Conservation (phyloP, 495 filamentous ascomycete species). For the Melanomma pulvis-pyrius region DNA sequence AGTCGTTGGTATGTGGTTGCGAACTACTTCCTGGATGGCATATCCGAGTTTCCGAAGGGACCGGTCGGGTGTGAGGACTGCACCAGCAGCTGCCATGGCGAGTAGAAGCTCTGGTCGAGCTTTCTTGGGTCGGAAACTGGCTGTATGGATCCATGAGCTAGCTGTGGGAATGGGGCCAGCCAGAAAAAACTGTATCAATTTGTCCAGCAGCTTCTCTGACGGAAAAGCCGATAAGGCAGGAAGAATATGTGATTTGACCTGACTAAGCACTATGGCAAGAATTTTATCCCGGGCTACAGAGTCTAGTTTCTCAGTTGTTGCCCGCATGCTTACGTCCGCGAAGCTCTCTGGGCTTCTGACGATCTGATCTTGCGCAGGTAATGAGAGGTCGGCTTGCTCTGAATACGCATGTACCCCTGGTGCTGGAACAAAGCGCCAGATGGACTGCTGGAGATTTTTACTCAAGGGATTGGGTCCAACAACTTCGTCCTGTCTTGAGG, state of each 20-base stretch:
- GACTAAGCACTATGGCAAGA: too few relatives aligned
- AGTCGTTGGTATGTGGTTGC: slow-evolving; percentile 53
- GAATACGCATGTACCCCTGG: too few relatives aligned
- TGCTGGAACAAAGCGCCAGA: too few relatives aligned
- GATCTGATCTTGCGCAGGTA: too few relatives aligned
- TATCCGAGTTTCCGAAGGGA: slow-evolving; percentile 65
- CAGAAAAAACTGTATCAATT: slow-evolving; percentile 63
- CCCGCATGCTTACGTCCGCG: too few relatives aligned
- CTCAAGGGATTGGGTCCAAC: too few relatives aligned
- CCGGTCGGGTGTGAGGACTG: slow-evolving; percentile 57
- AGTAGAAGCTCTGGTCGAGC: slow-evolving; percentile 59
- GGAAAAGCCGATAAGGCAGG: slow-evolving; percentile 66
- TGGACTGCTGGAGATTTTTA: too few relatives aligned
- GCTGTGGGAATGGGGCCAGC: slow-evolving; percentile 53
- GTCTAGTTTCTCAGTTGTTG: too few relatives aligned
- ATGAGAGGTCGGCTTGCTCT: too few relatives aligned
- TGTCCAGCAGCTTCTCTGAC: slow-evolving; percentile 60
- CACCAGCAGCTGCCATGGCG: slow-evolving; percentile 58
- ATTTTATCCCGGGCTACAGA: too few relatives aligned
- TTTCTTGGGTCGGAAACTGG: slow-evolving; percentile 54
- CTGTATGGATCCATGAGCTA: slow-evolving; percentile 61
- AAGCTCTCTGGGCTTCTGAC: too few relatives aligned
- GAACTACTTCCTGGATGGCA: slow-evolving; percentile 63
- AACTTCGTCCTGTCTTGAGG: too few relatives aligned
- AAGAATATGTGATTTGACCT: slow-evolving; percentile 51